Base-by-base conservation (phyloP, 306 rosid genomes). In the Fragaria vesca region DNA sequence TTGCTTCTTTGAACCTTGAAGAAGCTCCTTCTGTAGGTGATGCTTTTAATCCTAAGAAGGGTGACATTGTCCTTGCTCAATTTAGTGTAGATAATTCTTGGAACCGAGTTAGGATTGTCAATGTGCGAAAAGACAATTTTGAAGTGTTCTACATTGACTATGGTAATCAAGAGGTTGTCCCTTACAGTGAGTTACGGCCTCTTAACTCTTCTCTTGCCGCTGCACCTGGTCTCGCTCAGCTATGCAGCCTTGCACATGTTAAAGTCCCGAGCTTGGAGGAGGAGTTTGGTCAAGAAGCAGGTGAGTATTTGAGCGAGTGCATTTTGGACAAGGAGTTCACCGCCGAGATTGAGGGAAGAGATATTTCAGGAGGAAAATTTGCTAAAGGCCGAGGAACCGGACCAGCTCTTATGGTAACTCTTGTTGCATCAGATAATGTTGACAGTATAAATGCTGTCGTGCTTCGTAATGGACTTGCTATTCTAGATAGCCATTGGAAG, bases 261-360 rank as follows among this genome's bases (percentile, higher is more conserved):
- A 95, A 83, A 79, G 82, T 93, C 79, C 97, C 98, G 20, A 79
- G 74, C 84, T 82, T 95, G 93, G 97, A 95, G 74, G 98, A 92
- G 13, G 97, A 95, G 82, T 92, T 92, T 74, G 98, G 97, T 74
- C 89, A 87, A 76, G 98, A 95, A 87, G 97, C 98, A 69, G 96
- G 91, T 52, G 97, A 92, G 81, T 95, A 88, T 82, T 73, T 95
- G 85, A 85, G 91, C 55, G 95, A 92, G 76, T 88, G 75, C 72
- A 85, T 88, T 69, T 78, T 95, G 42, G 83, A 15, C 66, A 95
- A 78, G 81, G 97, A 95, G 76, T 93, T 95, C 46, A 81, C 89
- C 78, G 97, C 98, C 82, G 88, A 79, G 89, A 86, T 92, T 79
- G 98, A 95, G 87, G 98, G 93, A 63, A 89, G 78, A 78, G 97